Conservation (phyloP, 2,329 filamentous ascomycete genomes). For the Penicillium rolfsii region DNA sequence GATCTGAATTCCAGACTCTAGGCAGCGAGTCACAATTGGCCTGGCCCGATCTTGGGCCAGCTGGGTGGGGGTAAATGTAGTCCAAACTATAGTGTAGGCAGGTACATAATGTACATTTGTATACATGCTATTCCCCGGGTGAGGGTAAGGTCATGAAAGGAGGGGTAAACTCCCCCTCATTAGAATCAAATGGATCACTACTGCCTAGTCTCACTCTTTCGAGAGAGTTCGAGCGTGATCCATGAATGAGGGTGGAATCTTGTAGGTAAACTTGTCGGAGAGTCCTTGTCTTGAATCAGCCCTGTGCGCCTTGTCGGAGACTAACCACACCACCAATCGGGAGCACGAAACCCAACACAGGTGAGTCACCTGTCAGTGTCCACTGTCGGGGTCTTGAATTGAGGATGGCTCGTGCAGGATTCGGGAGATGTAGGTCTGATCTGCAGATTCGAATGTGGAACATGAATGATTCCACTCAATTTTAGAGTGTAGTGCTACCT, state of each 20-base stretch:
- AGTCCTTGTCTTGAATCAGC: neutral
- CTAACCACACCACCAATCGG: constrained; percentile 3
- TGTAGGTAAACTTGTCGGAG: neutral
- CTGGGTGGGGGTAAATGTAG: neutral
- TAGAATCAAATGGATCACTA: neutral
- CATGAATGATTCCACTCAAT: too few species aligned
- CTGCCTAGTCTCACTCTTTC: neutral
- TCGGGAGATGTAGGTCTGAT: neutral
- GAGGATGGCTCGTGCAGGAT: neutral
- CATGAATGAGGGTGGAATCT: neutral
- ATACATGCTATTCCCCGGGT: neutral
- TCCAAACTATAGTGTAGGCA: neutral
- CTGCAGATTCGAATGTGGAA: neutral
- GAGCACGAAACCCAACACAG: neutral
- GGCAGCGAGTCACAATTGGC: neutral
- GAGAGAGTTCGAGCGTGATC: neutral
- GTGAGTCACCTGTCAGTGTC: constrained; percentile 2
- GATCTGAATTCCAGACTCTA: neutral
- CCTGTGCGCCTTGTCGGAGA: constrained; percentile 10
- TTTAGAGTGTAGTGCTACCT: neutral
- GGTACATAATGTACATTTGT: neutral
- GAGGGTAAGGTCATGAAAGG: neutral
- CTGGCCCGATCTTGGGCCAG: too few species aligned
- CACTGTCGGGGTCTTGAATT: neutral
- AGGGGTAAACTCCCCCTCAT: neutral